phyloP scores from a whole-genome alignment of 306 rosid species.

The Vigna hirtella region DNA sequence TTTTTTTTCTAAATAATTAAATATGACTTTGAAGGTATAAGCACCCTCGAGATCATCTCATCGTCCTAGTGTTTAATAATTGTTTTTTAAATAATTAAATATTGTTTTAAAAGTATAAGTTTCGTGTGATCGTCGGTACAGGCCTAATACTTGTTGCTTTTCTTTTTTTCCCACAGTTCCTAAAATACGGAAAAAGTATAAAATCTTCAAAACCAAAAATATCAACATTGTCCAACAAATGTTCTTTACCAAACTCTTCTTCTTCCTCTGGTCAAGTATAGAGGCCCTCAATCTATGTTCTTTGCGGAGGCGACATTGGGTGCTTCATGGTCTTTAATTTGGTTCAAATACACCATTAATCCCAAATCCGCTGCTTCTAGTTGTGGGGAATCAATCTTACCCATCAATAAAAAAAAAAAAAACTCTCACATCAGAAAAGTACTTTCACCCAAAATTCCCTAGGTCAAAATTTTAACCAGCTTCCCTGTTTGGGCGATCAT shows the following conservation, averaged over 20 bases:
- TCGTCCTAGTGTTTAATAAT: too few relatives aligned
- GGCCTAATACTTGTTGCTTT: too few relatives aligned
- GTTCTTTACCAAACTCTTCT: slow-evolving; percentile 34
- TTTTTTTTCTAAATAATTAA: too few relatives aligned
- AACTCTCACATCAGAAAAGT: slow-evolving; percentile 51
- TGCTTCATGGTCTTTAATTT: slow-evolving; percentile 78
- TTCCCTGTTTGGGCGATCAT: slow-evolving; percentile 98
- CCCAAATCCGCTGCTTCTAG: slow-evolving; percentile 87
- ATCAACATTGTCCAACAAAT: too few relatives aligned
- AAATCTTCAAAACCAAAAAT: too few relatives aligned
- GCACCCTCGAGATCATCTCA: too few relatives aligned
- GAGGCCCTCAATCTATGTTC: slow-evolving; percentile 90
- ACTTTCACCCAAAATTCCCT: slow-evolving; percentile 60
- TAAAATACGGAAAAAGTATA: too few relatives aligned
- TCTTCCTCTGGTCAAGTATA: slow-evolving; percentile 78
- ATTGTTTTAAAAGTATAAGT: too few relatives aligned
- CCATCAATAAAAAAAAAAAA: slow-evolving; percentile 59
- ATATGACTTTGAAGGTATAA: too few relatives aligned
- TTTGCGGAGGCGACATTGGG: slow-evolving; percentile 83
- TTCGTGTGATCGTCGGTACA: too few relatives aligned
- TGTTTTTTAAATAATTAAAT: too few relatives aligned
- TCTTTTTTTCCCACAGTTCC: too few relatives aligned
- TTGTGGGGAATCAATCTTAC: slow-evolving; percentile 74
- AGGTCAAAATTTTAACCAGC: slow-evolving; percentile 76
- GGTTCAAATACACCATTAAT: slow-evolving; percentile 82